Evolutionary conservation across 805 yeast species (phyloP).

Genomic region (Candida hungchunana): DNA sequence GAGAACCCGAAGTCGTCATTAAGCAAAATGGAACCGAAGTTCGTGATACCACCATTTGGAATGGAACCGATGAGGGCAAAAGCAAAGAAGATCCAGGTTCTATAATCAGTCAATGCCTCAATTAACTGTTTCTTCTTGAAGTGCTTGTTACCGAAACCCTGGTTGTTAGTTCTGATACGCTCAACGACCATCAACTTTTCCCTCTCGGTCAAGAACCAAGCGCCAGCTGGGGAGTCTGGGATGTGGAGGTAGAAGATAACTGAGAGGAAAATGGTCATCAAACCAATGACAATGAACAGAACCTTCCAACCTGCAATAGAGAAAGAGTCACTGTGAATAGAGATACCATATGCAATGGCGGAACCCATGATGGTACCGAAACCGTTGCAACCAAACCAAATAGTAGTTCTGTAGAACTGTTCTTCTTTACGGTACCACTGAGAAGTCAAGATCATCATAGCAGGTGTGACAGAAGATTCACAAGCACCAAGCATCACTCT

Average conservation of each 20-base stretch:
- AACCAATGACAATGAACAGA: conserved; percentile 54
- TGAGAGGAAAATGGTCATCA: conserved; percentile 50
- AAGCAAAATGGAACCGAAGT: conserved; percentile 10
- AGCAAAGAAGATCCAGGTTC: conserved; percentile 42
- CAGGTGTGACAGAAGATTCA: conserved; percentile 52
- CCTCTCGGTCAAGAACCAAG: conserved; percentile 40
- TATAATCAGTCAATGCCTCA: conserved; percentile 46
- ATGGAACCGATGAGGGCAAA: conserved; percentile 36
- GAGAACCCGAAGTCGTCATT: conserved; percentile 6
- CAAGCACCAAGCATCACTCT: conserved; percentile 47
- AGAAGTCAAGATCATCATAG: conserved; percentile 48
- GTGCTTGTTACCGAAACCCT: conserved; percentile 51
- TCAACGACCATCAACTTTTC: conserved; percentile 45
- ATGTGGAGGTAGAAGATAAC: conserved; percentile 41
- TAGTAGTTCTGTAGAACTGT: conserved; percentile 36
- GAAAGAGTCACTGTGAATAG: conserved; percentile 32
- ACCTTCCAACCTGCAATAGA: conserved; percentile 53
- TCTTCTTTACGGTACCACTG: conserved; percentile 51
- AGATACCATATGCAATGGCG: conserved; percentile 51
- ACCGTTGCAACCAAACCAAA: conserved; percentile 42
- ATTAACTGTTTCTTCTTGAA: conserved; percentile 50
- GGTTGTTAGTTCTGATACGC: conserved; percentile 48
- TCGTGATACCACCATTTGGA: conserved; percentile 46
- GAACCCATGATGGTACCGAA: conserved; percentile 44
- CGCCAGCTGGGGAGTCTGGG: conserved; percentile 50